A percentile compares a stretch with the other conserved stretches of the same genome.
These are phyloP conservation scores for Penicillium lividum DNA, from an alignment of 495 filamentous ascomycete species.

Conservation along the genomic window DNA sequence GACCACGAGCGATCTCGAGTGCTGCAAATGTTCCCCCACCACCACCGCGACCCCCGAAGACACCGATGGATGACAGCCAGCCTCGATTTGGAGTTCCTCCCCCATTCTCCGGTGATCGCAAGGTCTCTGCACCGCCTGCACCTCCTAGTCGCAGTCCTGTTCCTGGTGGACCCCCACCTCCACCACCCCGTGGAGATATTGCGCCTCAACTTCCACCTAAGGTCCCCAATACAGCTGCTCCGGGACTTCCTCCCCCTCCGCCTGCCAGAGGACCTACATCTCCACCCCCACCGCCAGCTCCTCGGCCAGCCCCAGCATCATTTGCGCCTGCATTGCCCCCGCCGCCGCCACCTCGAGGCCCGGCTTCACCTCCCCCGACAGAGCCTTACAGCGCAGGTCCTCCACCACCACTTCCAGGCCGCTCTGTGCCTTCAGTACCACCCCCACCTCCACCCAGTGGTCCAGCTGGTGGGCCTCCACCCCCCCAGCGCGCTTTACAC, in stretches of 20 bases:
- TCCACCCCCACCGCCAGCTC: slow-evolving; percentile 51
- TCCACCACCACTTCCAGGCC: slow-evolving; percentile 14
- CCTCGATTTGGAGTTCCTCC: slow-evolving; percentile 76
- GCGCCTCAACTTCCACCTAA: slow-evolving; percentile 68
- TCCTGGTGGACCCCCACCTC: slow-evolving; percentile 59
- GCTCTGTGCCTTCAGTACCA: slow-evolving; percentile 22
- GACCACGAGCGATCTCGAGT: slow-evolving; percentile 58
- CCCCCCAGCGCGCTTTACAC: slow-evolving; percentile 23
- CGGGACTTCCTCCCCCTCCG: slow-evolving; percentile 59
- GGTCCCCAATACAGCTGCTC: slow-evolving; percentile 47
- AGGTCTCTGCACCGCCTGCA: slow-evolving; percentile 65
- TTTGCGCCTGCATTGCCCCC: slow-evolving; percentile 31
- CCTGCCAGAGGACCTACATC: slow-evolving; percentile 53
- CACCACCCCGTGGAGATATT: slow-evolving; percentile 65
- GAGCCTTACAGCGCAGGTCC: slow-evolving; percentile 25
- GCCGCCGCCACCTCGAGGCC: slow-evolving; percentile 33
- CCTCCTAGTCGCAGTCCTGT: slow-evolving; percentile 67
- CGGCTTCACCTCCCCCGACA: slow-evolving; percentile 24
- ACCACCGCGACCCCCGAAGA: slow-evolving; percentile 85
- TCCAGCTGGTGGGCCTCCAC: slow-evolving; percentile 34
- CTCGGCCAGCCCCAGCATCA: slow-evolving; percentile 41
- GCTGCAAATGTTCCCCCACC: slow-evolving; percentile 62
- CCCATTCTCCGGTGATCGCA: slow-evolving; percentile 71
- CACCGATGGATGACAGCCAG: slow-evolving; percentile 68
- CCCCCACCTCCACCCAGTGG: slow-evolving; percentile 24